Evolutionary conservation across 2,329 filamentous ascomycete genomes (phyloP).

Genomic region (Laburnicola sp.): DNA sequence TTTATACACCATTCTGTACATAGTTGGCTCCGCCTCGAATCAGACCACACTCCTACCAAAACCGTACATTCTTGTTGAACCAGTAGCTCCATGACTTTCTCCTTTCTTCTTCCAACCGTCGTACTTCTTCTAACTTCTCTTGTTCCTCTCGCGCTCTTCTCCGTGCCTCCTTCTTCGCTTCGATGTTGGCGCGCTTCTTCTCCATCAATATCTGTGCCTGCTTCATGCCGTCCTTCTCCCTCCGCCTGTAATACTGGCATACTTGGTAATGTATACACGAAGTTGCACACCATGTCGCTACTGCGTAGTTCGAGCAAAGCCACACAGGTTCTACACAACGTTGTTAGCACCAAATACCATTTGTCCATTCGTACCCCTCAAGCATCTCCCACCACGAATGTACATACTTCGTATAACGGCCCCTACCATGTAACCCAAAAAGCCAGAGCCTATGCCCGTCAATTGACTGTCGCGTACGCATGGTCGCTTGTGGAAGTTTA

Average conservation of each 20-base stretch:
- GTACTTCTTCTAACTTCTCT: slow-evolving; percentile 35
- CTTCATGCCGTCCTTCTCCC: slow-evolving; percentile 82
- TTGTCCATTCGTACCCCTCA: neutral
- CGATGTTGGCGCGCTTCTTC: slow-evolving; percentile 62
- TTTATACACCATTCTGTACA: slow-evolving; percentile 20
- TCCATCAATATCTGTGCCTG: slow-evolving; percentile 81
- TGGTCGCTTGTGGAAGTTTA: slow-evolving; percentile 74
- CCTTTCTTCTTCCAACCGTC: slow-evolving; percentile 39
- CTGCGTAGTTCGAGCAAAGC: slow-evolving; percentile 81
- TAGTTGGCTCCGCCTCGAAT: neutral
- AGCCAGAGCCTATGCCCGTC: slow-evolving; percentile 79
- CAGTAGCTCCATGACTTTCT: slow-evolving; percentile 42
- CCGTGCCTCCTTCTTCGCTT: slow-evolving; percentile 51
- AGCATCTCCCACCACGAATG: neutral
- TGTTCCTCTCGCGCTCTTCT: slow-evolving; percentile 50
- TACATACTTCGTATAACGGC: slow-evolving; percentile 73
- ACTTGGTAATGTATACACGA: slow-evolving; percentile 80
- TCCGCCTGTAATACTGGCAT: slow-evolving; percentile 72
- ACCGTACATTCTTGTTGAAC: slow-evolving; percentile 42
- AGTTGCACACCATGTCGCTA: slow-evolving; percentile 71
- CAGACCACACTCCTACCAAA: slow-evolving; percentile 31
- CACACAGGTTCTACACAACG: slow-evolving; percentile 59
- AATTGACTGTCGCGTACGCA: slow-evolving; percentile 83
- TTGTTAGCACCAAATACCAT: slow-evolving; percentile 19
- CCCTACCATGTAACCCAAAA: slow-evolving; percentile 72